Conservation (phyloP, 2,329 filamentous ascomycete species). For the Stromatinia cepivora region DNA sequence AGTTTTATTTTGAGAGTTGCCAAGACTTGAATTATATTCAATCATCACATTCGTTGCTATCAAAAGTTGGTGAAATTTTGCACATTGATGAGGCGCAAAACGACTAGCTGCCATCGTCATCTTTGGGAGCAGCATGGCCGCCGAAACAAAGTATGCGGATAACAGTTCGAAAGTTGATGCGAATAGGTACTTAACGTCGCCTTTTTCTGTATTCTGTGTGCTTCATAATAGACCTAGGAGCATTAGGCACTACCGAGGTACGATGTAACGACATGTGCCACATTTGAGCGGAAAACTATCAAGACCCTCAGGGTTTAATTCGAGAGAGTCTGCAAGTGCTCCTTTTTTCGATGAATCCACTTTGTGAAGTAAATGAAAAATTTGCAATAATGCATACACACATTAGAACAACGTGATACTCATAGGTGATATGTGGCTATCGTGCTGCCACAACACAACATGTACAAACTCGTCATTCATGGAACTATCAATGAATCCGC, state of each 20-base stretch:
- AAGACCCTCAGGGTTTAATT: background rate
- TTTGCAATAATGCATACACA: background rate
- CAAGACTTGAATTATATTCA: background rate
- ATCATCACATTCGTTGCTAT: background rate
- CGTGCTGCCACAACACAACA: background rate
- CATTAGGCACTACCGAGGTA: background rate
- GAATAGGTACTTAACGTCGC: background rate
- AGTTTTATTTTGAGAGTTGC: background rate
- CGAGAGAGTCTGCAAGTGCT: background rate
- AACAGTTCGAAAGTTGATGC: background rate
- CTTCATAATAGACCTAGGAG: no score
- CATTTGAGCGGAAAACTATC: background rate
- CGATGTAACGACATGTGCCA: background rate
- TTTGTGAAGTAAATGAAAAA: background rate
- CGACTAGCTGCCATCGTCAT: background rate
- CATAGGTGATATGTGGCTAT: background rate
- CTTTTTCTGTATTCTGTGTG: background rate
- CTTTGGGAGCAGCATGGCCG: background rate
- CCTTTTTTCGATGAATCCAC: background rate
- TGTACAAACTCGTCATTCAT: background rate
- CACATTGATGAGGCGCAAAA: background rate
- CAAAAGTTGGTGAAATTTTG: background rate
- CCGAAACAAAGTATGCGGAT: background rate
- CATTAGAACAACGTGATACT: background rate
- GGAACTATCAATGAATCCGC: background rate